phyloP scores from a whole-genome alignment of 768 basidiomycete genomes.

The Lactarius hengduanensis region DNA sequence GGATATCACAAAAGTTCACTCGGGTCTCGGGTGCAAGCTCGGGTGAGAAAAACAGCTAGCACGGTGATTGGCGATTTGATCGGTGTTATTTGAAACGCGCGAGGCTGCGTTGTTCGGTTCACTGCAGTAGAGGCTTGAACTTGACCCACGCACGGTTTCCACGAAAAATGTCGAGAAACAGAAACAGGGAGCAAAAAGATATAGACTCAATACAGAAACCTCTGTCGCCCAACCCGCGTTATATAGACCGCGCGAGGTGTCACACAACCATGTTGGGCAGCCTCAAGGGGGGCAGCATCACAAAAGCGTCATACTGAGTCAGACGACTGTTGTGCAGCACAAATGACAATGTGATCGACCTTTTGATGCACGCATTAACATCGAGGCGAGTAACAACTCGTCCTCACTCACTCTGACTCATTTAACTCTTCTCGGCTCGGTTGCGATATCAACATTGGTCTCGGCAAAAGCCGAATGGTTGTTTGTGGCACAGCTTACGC shows the following conservation, averaged over 20 bases:
- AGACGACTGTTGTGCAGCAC: not conserved
- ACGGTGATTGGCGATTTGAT: not conserved
- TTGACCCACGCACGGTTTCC: not conserved
- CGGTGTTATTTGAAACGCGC: not conserved
- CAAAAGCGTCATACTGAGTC: slow-evolving; percentile 17
- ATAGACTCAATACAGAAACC: not conserved
- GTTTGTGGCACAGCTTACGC: not conserved
- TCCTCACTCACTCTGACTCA: slow-evolving; percentile 1
- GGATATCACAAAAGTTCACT: slow-evolving; percentile 1
- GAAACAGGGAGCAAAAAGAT: not conserved
- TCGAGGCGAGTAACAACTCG: slow-evolving; percentile 2
- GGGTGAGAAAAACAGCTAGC: not conserved
- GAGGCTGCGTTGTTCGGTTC: not conserved
- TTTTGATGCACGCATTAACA: slow-evolving; percentile 15
- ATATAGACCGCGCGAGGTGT: slow-evolving; percentile 11
- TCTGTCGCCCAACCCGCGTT: not conserved
- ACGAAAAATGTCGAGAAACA: not conserved
- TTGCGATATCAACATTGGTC: not conserved
- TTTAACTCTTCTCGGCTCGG: not conserved
- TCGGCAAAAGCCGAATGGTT: not conserved
- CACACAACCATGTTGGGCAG: not conserved
- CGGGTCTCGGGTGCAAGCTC: no score
- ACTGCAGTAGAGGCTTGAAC: not conserved
- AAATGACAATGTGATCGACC: not conserved
- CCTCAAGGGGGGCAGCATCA: slow-evolving; percentile 4